These are phyloP conservation scores for Chaetomium strumarium DNA, from an alignment of 2,329 filamentous ascomycete genomes.

Conservation along the genomic window DNA sequence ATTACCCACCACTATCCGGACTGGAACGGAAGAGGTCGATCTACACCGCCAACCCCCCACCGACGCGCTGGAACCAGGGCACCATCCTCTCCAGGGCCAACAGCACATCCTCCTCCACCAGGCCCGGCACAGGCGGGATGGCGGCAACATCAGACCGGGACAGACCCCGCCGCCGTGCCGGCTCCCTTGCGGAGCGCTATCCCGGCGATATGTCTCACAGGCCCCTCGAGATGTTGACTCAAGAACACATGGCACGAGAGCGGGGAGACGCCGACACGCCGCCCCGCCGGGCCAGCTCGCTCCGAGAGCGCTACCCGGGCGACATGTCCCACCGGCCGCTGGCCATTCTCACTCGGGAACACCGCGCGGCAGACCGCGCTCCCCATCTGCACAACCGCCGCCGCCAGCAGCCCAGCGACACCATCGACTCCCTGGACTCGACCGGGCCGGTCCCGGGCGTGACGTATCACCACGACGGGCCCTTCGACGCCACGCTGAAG, in stretches of 20 bases:
- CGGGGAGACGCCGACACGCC: constrained; percentile 3
- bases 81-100: constrained; percentile 24
- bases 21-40: constrained; percentile 21
- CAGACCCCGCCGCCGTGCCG: constrained; percentile 21
- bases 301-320: constrained; percentile 55
- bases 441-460: constrained; percentile 44
- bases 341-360: constrained; percentile 58
- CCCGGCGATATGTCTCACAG: constrained; percentile 58
- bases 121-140: constrained; percentile 14
- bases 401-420: constrained; percentile 63
- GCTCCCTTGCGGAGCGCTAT: constrained; percentile 51
- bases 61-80: constrained; percentile 27
- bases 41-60: constrained; percentile 22
- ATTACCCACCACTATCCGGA: constrained; percentile 11
- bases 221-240: constrained; percentile 59
- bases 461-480: constrained; percentile 82
- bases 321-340: constrained; percentile 62
- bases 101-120: constrained; percentile 19
- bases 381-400: constrained; percentile 62
- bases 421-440: constrained; percentile 73
- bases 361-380: constrained; percentile 58
- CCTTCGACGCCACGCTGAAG: constrained; percentile 76
- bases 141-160: constrained; percentile 26
- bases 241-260: constrained; percentile 39
- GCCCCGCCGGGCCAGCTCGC: constrained; percentile 35